Evolutionary conservation across 495 filamentous ascomycete genomes (phyloP).

Genomic region (Penicillium coffeae): DNA sequence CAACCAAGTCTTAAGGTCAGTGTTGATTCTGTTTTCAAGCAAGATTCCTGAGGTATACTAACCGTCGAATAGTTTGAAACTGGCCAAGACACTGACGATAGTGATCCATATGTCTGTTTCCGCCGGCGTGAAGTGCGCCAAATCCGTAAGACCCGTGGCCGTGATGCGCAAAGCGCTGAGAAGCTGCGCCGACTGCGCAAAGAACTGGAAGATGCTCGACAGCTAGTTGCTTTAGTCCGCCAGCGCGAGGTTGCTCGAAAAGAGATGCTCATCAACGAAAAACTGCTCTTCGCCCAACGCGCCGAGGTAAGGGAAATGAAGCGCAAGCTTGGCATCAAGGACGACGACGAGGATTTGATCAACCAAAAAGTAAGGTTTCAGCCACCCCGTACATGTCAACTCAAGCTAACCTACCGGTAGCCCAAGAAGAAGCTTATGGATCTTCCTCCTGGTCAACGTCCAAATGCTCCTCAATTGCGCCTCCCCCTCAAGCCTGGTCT

Average conservation of each 20-base stretch:
- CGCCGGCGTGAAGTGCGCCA: conserved; percentile 91
- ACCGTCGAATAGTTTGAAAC: conserved; percentile 67
- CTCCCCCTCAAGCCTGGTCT: conserved; percentile 65
- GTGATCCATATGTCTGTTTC: conserved; percentile 98
- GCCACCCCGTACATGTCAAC: background rate
- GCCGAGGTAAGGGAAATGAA: conserved; percentile 79
- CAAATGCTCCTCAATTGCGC: conserved; percentile 57
- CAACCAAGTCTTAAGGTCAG: conserved; percentile 70
- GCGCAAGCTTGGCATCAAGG: conserved; percentile 81
- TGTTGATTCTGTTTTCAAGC: background rate
- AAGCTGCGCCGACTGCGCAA: conserved; percentile 88
- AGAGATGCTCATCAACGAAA: conserved; percentile 70
- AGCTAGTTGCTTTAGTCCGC: conserved; percentile 70
- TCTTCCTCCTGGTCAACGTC: conserved; percentile 47
- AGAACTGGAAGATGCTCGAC: conserved; percentile 85
- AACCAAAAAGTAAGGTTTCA: conserved; percentile 83
- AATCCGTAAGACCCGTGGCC: conserved; percentile 87
- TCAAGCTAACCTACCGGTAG: conserved; percentile 21
- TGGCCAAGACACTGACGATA: conserved; percentile 87
- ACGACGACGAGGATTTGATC: conserved; percentile 90
- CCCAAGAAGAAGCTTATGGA: conserved; percentile 67
- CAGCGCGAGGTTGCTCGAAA: conserved; percentile 74
- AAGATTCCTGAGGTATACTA: conserved; percentile 12
- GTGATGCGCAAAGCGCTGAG: conserved; percentile 90
- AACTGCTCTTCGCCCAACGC: conserved; percentile 74